Percentiles rank a stretch among this genome's conserved stretches.
Evolutionary conservation across 257 asterid genomes (phyloP).

Genomic region (Solanum lycopersicoides): DNA sequence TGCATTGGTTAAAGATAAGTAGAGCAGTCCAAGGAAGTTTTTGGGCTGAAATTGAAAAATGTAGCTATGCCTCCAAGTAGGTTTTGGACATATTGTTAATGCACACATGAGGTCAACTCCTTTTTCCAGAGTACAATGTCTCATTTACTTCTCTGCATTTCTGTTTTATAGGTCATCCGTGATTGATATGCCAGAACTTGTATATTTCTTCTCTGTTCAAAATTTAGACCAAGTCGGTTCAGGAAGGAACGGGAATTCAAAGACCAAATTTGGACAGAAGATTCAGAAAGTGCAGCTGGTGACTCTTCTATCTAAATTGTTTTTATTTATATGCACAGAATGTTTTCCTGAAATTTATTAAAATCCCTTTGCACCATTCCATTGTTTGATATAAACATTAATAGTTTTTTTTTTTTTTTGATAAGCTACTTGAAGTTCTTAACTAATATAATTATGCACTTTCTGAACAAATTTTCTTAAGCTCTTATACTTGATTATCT

Average conservation of each 20-base stretch:
- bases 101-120: not conserved
- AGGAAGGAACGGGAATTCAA: slow-evolving; percentile 26
- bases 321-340: not conserved
- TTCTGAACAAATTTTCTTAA: not conserved
- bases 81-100: not conserved
- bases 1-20: slow-evolving; percentile 82
- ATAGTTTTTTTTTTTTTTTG: not conserved
- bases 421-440: not conserved
- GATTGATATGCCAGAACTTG: slow-evolving; percentile 75
- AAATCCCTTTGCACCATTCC: not conserved
- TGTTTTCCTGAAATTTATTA: not conserved
- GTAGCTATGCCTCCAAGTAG: slow-evolving; percentile 69
- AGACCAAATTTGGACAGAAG: slow-evolving; percentile 22
- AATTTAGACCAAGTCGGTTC: slow-evolving; percentile 20
- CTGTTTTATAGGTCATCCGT: slow-evolving; percentile 59
- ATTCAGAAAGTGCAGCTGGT: slow-evolving; percentile 79
- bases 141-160: slow-evolving; percentile 5
- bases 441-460: not conserved
- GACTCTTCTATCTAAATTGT: not conserved
- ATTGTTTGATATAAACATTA: not conserved
- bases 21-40: slow-evolving; percentile 76
- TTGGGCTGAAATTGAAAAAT: slow-evolving; percentile 81
- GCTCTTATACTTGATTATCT: not conserved
- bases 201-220: slow-evolving; percentile 64
- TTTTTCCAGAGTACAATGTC: not conserved